Base-by-base conservation (phyloP, 495 filamentous ascomycete genomes). In the Friedmanniomyces simplex region DNA sequence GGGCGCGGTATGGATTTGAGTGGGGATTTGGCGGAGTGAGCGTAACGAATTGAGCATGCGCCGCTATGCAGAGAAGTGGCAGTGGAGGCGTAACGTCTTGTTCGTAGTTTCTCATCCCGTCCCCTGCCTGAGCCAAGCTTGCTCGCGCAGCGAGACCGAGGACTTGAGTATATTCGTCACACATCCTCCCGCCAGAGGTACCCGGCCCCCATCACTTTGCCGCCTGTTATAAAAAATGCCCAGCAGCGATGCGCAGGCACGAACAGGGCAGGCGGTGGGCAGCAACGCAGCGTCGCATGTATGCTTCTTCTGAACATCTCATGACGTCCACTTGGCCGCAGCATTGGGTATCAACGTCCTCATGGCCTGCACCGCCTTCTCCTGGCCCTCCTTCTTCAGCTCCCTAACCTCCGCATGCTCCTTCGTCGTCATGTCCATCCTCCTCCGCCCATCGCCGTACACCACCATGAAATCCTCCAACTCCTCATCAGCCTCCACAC, bases 381-480 rank as follows among this genome's bases (percentile, higher is more conserved):
- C 51, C 30, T 48, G 46, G 5, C 39, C 57, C 41, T 49, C 57
- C 14, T 8, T 47, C 45, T 50, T 60, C 50, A 39, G 37, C 28
- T 48, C 22, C 24, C 57, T 49, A 12, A 60, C 24, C n/a, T 54
- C 57, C 57, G 7, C 26, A 42, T 54, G 41, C 7, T 49, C 32
- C 51, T 41, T 55, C 26, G 26, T 55, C 24, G 50, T 60, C 48
- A 10, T 32, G 28, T 58, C 56, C 11, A 53, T 34, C 54, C 54
- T 57, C 49, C 49, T 53, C 49, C 30, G 41, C 18, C 77, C 75
- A 34, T 43, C 39, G 0, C 83, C 82, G 64, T 79, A 87, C 10
- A 88, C 65, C 7, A 88, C 82, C 0, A 82, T 87, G 57, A 75
- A 79, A 58, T 88, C 85, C 0, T 79, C 77, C 2, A 89, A 37